Evolutionary conservation across 306 rosid genomes (phyloP), one percentile per base, ranked within the genome.

Genomic region (Spatholobus suberectus): DNA sequence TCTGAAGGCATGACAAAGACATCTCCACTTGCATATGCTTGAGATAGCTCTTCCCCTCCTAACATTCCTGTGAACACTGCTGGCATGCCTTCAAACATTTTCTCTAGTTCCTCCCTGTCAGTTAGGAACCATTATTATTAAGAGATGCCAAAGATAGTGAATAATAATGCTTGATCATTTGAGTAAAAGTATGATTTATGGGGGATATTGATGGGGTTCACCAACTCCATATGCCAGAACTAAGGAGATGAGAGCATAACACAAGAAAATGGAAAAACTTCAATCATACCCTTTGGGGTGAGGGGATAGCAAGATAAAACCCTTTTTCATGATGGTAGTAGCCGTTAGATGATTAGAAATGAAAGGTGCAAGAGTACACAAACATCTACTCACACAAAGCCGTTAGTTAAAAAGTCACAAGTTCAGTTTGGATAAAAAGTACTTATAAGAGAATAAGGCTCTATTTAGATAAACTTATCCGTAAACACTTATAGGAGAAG

Each of bases 1-100:
- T 94, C 99, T 4, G 99, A 94, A 13, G 99, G 99, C 99, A 96
- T 96, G 67, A 91, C 89, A 38, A 96, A 96, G 13, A 96, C 95
- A 44, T 96, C 99, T 0, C 98, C 95, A 13, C 97, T 96, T 24
- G 98, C 97, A 79, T 92, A 96, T 23, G 99, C 97, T 84, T 92
- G 93, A 9, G 99, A 96, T 55, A 96, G 89, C 76, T 94, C 99
- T 81, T 96, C 98, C 15, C 99, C 99, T 66, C 92, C 89, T 55
- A 96, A 79, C 99, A 96, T 96, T 43, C 99, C 99, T 4, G 99
- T 96, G 87, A 96, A 96, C 21, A 96, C 97, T 49, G 86, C 98
- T 7, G 99, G 95, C 97, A 94, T 92, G 47, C 95, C 99, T 13
- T 85, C 57, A 76, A 96, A 96, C 89, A 96, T 10, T 70, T 94